Evolutionary conservation across 2,329 filamentous ascomycete genomes (phyloP), one percentile per base, ranked within the genome.

Genomic region (Pseudocercospora crystallina): DNA sequence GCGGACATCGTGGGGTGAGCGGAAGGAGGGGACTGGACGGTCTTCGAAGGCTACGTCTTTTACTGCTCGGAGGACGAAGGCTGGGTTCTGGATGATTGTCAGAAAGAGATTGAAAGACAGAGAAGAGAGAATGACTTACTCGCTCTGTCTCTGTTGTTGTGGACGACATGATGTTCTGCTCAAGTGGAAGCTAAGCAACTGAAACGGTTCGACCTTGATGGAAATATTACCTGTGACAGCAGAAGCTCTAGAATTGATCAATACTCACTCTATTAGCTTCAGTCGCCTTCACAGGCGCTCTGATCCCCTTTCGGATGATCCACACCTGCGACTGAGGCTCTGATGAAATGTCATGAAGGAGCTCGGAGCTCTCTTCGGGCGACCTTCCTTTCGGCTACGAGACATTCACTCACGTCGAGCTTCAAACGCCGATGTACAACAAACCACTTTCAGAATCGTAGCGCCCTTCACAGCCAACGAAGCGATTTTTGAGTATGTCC

Each of bases 1-100:
- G 61, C 91, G 79, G 56, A 92, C 87, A 69, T 91, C 84, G 74
- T 89, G 79, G 10, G 81, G 77, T 36, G 59, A 54, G 54, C 80
- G 70, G 59, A 92, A 74, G 50, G 80, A 70, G 32, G 89, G 89
- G 50, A 89, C 73, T 7, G 87, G 86, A n/a, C 84, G 81, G 65
- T 90, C 84, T 71, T 84, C 82, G 71, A 84, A 92, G 54, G 76
- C 73, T 59, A 92, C 85, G 62, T 88, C 80, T 68, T 83, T 79
- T 56, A 84, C 78, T 57, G 85, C 84, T 72, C 89, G 83, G 61
- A 94, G 85, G 67, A 92, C 76, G 73, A 94, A 94, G 46, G 89
- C 91, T 59, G 86, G 83, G 71, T 92, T 92, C 86, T 89, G 61
- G 2, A 37, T 2, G 12, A 17, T 10, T 20, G 10, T 39, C 29